phyloP scores from a whole-genome alignment of 2,329 filamentous ascomycete genomes.

The Camptophora hylomeconis region DNA sequence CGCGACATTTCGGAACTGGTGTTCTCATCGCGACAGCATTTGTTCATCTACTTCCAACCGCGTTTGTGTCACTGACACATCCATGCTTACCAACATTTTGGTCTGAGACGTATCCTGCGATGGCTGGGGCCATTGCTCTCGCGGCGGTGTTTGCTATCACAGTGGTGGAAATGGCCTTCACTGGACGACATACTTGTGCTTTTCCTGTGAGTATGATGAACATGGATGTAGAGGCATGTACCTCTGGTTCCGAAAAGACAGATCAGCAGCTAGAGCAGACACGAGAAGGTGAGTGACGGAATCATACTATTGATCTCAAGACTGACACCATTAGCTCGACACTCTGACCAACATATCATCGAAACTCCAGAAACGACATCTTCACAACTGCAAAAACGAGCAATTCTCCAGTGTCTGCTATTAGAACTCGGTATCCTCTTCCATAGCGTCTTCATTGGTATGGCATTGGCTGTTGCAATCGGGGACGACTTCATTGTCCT shows the following conservation, averaged over 20 bases:
- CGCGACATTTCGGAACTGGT: constrained; percentile 45
- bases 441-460: constrained; percentile 73
- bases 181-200: too few relatives aligned
- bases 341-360: background rate
- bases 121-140: constrained; percentile 75
- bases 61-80: constrained; percentile 47
- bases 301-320: too few relatives aligned
- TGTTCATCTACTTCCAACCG: constrained; percentile 49
- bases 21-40: constrained; percentile 46
- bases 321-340: too few relatives aligned
- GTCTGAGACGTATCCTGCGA: constrained; percentile 63
- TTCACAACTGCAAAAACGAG: background rate
- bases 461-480: constrained; percentile 69
- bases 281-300: too few relatives aligned
- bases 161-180: constrained; percentile 73
- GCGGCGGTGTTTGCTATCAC: constrained; percentile 69
- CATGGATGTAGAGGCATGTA: too few relatives aligned
- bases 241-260: too few relatives aligned
- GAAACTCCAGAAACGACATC: background rate
- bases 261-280: too few relatives aligned
- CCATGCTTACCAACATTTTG: constrained; percentile 64
- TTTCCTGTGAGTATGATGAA: too few relatives aligned
- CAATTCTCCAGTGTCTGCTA: constrained; percentile 50
- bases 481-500: constrained; percentile 67
- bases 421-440: constrained; percentile 74